Conservation (phyloP, 768 basidiomycete species). For the Pisolithus marmoratus region DNA sequence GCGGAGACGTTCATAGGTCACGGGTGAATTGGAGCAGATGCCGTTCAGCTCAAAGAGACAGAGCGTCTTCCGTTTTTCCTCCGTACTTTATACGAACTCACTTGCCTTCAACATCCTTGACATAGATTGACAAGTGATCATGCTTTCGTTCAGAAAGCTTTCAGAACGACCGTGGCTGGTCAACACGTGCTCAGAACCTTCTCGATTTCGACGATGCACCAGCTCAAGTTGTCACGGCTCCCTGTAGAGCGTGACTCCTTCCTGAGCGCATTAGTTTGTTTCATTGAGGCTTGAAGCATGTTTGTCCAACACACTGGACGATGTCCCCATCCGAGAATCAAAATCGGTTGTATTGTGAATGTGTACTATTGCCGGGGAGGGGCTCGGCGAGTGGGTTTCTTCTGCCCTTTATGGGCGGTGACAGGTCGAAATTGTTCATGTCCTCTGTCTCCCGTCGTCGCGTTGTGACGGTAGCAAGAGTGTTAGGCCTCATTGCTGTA, state of each 20-base stretch:
- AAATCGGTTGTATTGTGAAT: not conserved
- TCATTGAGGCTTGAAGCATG: no score
- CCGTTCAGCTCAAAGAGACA: constrained; percentile 56
- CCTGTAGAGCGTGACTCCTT: no score
- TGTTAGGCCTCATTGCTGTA: no score
- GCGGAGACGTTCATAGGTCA: constrained; percentile 92
- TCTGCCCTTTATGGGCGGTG: constrained; percentile 2
- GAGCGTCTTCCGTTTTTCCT: constrained; percentile 41
- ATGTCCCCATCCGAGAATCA: constrained; percentile 35
- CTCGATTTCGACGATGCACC: constrained; percentile 87
- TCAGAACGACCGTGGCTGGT: constrained; percentile 88
- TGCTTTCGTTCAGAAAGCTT: constrained; percentile 68
- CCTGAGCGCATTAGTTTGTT: no score
- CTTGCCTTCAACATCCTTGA: not conserved
- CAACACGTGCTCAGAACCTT: constrained; percentile 92
- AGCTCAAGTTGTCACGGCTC: no score
- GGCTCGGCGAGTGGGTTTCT: not conserved
- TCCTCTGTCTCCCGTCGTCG: no score
- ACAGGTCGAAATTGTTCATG: not conserved
- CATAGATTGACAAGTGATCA: constrained; percentile 61
- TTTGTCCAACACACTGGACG: constrained; percentile 21
- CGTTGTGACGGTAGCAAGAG: no score
- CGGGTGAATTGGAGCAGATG: constrained; percentile 81
- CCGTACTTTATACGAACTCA: not conserved
- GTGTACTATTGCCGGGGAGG: not conserved